Conservation (phyloP, 169 alveolate species). For the Plasmodium vinckei region DNA sequence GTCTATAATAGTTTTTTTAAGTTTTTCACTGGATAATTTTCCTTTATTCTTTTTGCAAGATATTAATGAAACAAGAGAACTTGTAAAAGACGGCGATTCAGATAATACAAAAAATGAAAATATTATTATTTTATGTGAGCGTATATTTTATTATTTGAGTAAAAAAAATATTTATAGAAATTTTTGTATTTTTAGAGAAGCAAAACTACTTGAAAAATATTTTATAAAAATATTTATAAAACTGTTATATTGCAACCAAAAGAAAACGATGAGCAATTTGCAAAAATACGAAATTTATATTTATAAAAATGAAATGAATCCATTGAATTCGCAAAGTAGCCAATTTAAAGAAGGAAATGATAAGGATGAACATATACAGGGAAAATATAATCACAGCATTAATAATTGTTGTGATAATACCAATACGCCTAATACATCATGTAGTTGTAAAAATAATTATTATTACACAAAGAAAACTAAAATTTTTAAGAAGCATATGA, state of each 20-base stretch:
- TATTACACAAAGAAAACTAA: not conserved
- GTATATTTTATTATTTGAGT: slow-evolving; percentile 31
- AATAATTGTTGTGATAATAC: not conserved
- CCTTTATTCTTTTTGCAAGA: slow-evolving; percentile 34
- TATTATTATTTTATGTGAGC: slow-evolving; percentile 32
- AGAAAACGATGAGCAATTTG: slow-evolving; percentile 44
- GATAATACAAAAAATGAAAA: slow-evolving; percentile 13
- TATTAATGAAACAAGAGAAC: not conserved
- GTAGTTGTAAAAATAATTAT: not conserved
- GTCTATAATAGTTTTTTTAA: slow-evolving; percentile 39
- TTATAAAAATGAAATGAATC: slow-evolving; percentile 5
- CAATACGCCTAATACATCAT: not conserved
- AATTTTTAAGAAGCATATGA: slow-evolving; percentile 28
- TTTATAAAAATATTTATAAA: slow-evolving; percentile 56
- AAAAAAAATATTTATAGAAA: slow-evolving; percentile 62
- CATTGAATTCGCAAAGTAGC: not conserved
- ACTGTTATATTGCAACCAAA: slow-evolving; percentile 39
- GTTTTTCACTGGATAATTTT: slow-evolving; percentile 51
- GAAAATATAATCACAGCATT: no score
- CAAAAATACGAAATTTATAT: slow-evolving; percentile 55
- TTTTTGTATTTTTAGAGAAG: slow-evolving; percentile 14
- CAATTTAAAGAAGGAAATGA: not conserved
- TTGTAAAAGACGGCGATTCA: no score
- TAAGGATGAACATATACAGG: not conserved
- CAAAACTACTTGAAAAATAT: slow-evolving; percentile 28